Conservation (phyloP, 257 asterid genomes). For the Solanum boliviense region DNA sequence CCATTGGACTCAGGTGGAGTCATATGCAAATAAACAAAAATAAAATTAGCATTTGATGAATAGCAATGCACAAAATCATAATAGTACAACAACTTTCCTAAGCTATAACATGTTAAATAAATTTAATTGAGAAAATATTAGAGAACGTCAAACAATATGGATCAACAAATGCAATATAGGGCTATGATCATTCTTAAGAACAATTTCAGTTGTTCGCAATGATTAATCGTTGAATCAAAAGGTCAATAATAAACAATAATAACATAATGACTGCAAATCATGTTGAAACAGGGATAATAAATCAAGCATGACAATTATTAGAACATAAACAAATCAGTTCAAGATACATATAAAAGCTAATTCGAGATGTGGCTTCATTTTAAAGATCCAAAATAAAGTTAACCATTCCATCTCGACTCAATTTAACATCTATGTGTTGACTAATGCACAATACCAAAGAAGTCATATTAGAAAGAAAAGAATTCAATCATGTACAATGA, state of each 20-base stretch:
- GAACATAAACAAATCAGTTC: neutral
- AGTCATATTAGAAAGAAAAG: too few species aligned
- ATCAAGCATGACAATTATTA: neutral
- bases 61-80: neutral
- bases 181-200: neutral
- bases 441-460: too few species aligned
- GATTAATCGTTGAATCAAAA: too few species aligned
- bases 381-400: too few species aligned
- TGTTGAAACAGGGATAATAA: neutral
- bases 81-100: neutral
- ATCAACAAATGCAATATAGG: neutral
- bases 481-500: too few species aligned
- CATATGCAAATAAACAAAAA: neutral
- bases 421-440: too few species aligned
- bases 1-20: neutral
- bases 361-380: too few species aligned
- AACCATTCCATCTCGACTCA: too few species aligned
- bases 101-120: neutral
- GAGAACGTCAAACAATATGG: neutral
- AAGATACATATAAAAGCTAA: too few species aligned
- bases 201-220: neutral
- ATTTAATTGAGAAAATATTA: neutral
- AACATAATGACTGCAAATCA: neutral
- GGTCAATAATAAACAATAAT: neutral
- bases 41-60: neutral